Evolutionary conservation across 148 eudicot genomes (phyloP).

Genomic region (Persicaria maculosa): DNA sequence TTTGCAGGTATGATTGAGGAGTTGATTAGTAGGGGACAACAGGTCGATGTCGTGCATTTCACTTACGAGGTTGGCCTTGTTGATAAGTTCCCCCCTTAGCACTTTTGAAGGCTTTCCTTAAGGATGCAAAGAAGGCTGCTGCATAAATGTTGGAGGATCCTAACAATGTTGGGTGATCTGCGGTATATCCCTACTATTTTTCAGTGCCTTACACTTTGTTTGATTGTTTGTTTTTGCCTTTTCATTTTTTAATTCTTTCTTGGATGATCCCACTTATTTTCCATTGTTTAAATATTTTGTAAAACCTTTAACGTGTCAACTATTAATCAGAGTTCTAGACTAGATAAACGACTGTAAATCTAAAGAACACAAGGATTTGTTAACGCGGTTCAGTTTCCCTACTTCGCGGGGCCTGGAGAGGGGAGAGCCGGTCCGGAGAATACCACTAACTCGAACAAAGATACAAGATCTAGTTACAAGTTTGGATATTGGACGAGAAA

Average conservation of each 20-base stretch:
- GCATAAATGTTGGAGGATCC: slow-evolving; percentile 69
- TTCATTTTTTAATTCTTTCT: not conserved
- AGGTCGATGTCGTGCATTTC: slow-evolving; percentile 96
- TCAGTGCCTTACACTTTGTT: not conserved
- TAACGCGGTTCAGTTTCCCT: too few relatives aligned
- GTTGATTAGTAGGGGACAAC: slow-evolving; percentile 85
- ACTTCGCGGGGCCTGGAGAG: too few relatives aligned
- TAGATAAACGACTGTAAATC: too few relatives aligned
- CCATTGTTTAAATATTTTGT: too few relatives aligned
- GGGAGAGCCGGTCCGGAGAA: too few relatives aligned
- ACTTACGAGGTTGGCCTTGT: slow-evolving; percentile 87
- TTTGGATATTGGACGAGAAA: too few relatives aligned
- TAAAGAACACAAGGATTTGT: too few relatives aligned
- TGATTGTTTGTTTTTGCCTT: slow-evolving; percentile 33
- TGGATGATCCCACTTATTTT: slow-evolving; percentile 1
- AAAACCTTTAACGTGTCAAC: too few relatives aligned
- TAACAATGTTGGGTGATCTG: slow-evolving; percentile 60
- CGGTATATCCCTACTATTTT: slow-evolving; percentile 23
- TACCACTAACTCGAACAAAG: too few relatives aligned
- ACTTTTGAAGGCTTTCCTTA: slow-evolving; percentile 73
- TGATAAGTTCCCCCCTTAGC: slow-evolving; percentile 82
- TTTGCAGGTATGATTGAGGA: slow-evolving; percentile 48
- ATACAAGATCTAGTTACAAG: too few relatives aligned
- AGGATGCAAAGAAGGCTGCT: slow-evolving; percentile 84
- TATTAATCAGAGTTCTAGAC: too few relatives aligned